Base-by-base conservation (phyloP, 2,329 filamentous ascomycete genomes). In the Botryotinia calthae region DNA sequence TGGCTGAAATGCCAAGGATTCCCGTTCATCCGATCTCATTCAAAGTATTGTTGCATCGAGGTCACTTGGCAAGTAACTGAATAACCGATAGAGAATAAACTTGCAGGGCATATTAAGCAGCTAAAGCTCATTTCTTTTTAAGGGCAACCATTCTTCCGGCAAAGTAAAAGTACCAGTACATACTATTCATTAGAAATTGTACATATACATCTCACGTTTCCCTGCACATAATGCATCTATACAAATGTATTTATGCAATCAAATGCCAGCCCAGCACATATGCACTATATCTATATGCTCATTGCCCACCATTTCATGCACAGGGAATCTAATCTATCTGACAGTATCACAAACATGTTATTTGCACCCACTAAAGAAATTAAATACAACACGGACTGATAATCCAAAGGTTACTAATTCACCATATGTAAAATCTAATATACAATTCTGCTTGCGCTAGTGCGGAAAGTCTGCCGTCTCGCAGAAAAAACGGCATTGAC, bases 21-120 rank as follows among this genome's bases (percentile, higher is more conserved):
- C 12, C 37, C 12, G 48, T 68, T 56, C 37, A 68, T 68, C 25
- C 34, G 65, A 68, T 56, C 65, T 56, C 51, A 56, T 56, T 56
- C 12, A 25, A 14, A 65, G 62, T 34, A 65, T 31, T 31, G 28
- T 65, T 67, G 65, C 34, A 54, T 56, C 44, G n/a, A 56, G 28
- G 12, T 10, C 20, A 67, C 1, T 28, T 40, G 48, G 31, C 31
- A 56, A 42, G 34, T 56, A 34, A 40, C 9, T 42, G 34, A 40
- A 67, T 31, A 51, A 40, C 34, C 48, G 22, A 18, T 14, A 42
- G 46, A 54, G 34, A 7, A 28, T 9, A 37, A 54, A 16, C 25
- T 28, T 40, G 18, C 34, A 28, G 34, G 6, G 65, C 6, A n/a
- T 42, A 28, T 54, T 8, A 31, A 22, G 48, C 25, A 34, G 46